phyloP scores from a whole-genome alignment of 768 basidiomycete genomes.

The Nidularia pulvinata region DNA sequence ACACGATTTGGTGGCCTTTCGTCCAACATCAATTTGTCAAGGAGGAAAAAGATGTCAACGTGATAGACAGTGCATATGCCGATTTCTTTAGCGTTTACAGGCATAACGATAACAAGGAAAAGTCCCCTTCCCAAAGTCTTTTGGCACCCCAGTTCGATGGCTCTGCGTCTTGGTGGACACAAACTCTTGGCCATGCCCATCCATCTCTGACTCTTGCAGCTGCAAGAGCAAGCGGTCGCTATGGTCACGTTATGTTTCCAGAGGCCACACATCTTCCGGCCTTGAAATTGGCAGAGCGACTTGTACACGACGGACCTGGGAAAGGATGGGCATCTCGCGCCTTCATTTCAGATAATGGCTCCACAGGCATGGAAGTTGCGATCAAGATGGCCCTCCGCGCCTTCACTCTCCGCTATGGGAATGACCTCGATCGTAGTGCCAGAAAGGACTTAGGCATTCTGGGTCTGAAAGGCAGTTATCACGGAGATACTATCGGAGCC shows the following conservation, averaged over 20 bases:
- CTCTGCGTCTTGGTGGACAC: slow-evolving; percentile 99
- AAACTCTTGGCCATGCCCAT: slow-evolving; percentile 83
- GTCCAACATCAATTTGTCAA: slow-evolving; percentile 84
- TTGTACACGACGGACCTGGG: slow-evolving; percentile 78
- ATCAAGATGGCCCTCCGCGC: slow-evolving; percentile 94
- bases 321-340: slow-evolving; percentile 89
- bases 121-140: slow-evolving; percentile 18
- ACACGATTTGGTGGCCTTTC: slow-evolving; percentile 96
- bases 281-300: slow-evolving; percentile 76
- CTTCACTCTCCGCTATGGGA: slow-evolving; percentile 39
- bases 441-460: slow-evolving; percentile 70
- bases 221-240: slow-evolving; percentile 87
- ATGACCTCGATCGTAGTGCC: slow-evolving; percentile 26
- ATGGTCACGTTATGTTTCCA: slow-evolving; percentile 98
- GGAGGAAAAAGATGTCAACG: slow-evolving; percentile 72
- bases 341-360: slow-evolving; percentile 95
- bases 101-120: slow-evolving; percentile 14
- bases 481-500: slow-evolving; percentile 96
- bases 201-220: slow-evolving; percentile 82
- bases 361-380: slow-evolving; percentile 97
- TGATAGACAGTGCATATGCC: slow-evolving; percentile 87
- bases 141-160: slow-evolving; percentile 74
- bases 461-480: slow-evolving; percentile 91
- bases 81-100: slow-evolving; percentile 85
- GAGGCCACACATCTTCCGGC: slow-evolving; percentile 87